phyloP scores from a whole-genome alignment of 192 early-diverging fungal species.

The Backusella luteola region DNA sequence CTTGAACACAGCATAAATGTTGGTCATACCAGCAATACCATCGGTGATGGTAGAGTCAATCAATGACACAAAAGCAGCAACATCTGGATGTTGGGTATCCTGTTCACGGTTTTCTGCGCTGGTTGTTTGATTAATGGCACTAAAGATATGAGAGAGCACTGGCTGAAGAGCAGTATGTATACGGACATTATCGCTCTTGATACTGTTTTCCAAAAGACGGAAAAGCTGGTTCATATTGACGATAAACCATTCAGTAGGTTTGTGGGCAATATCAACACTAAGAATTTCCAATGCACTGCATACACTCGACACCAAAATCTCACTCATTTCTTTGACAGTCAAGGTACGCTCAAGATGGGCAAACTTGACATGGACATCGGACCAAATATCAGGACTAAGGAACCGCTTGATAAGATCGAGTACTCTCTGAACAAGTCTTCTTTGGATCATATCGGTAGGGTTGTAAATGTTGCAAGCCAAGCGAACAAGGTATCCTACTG shows the following conservation, averaged over 20 bases:
- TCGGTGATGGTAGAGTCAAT: slow-evolving; percentile 67
- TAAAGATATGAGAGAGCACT: slow-evolving; percentile 73
- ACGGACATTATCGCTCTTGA: slow-evolving; percentile 72
- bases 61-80: slow-evolving; percentile 53
- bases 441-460: slow-evolving; percentile 38
- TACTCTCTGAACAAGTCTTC: slow-evolving; percentile 53
- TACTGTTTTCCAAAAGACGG: slow-evolving; percentile 63
- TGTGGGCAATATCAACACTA: slow-evolving; percentile 56
- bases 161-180: slow-evolving; percentile 71
- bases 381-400: slow-evolving; percentile 65
- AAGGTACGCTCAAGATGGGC: slow-evolving; percentile 65
- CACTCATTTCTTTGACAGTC: slow-evolving; percentile 52
- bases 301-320: slow-evolving; percentile 51
- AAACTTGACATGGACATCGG: slow-evolving; percentile 67
- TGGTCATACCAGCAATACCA: slow-evolving; percentile 62
- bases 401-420: slow-evolving; percentile 63
- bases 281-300: slow-evolving; percentile 73
- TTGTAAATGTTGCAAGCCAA: slow-evolving; percentile 64
- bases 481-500: slow-evolving; percentile 59
- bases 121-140: slow-evolving; percentile 46
- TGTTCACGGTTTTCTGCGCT: slow-evolving; percentile 38
- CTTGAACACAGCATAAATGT: slow-evolving; percentile 64
- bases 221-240: slow-evolving; percentile 62
- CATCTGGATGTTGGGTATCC: slow-evolving; percentile 41
- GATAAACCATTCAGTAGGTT: slow-evolving; percentile 62